These are phyloP conservation scores for Uronychia binucleata DNA, from an alignment of 73 alveolate genomes.

Conservation along the genomic window DNA sequence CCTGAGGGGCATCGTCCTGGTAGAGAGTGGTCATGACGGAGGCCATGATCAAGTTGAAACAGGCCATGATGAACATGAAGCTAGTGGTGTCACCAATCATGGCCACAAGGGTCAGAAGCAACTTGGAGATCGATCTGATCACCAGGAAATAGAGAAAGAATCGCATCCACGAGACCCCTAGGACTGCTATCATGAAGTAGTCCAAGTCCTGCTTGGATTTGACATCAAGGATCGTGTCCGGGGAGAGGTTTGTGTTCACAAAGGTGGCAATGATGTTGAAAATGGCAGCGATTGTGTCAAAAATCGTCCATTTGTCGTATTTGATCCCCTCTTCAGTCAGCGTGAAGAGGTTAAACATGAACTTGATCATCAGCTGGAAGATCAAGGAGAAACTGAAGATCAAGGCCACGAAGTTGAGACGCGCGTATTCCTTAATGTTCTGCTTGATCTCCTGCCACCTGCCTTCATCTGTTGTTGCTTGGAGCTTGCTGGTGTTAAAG, in stretches of 20 bases:
- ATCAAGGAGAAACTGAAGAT: conserved; percentile 41
- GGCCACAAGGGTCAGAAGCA: conserved; percentile 42
- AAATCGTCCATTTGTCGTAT: conserved; percentile 59
- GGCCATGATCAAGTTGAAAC: conserved; percentile 36
- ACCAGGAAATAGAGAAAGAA: conserved; percentile 57
- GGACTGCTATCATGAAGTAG: conserved; percentile 53
- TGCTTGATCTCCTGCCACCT: background rate
- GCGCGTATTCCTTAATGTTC: conserved; percentile 34
- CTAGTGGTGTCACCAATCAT: conserved; percentile 44
- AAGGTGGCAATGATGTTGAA: conserved; percentile 38
- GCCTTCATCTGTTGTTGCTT: conserved; percentile 5
- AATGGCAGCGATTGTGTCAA: conserved; percentile 51
- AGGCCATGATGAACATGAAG: conserved; percentile 34
- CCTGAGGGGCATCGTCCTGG: conserved; percentile 33
- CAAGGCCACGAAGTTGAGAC: conserved; percentile 44
- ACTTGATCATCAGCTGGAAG: conserved; percentile 30
- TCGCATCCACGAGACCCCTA: conserved; percentile 51
- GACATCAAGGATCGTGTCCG: conserved; percentile 15
- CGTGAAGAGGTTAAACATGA: conserved; percentile 34
- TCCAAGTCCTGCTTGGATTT: conserved; percentile 23
- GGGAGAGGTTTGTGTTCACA: conserved; percentile 23
- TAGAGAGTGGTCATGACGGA: conserved; percentile 53
- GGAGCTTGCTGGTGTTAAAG: conserved; percentile 8
- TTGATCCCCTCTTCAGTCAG: conserved; percentile 8
- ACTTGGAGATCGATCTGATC: conserved; percentile 40